phyloP scores from a whole-genome alignment of 768 basidiomycete genomes.

The Jaapia argillacea region DNA sequence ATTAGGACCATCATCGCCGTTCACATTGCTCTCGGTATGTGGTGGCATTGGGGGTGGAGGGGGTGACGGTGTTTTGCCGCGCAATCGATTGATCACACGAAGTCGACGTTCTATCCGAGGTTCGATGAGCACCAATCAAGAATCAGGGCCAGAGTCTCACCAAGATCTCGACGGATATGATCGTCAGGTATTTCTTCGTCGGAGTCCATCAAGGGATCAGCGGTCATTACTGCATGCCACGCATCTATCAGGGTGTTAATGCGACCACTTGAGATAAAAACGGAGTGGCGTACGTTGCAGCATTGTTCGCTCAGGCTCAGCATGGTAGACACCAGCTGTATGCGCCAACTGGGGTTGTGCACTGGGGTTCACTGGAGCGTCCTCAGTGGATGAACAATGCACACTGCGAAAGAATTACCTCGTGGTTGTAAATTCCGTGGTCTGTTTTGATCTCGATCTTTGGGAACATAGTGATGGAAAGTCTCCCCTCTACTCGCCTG shows the following conservation, averaged over 20 bases:
- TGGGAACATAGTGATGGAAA: constrained; percentile 13
- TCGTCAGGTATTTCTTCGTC: constrained; percentile 65
- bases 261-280: constrained; percentile 1
- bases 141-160: background rate
- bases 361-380: no score
- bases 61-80: constrained; percentile 40
- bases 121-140: background rate
- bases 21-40: background rate
- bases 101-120: constrained; percentile 14
- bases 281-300: constrained; percentile 27
- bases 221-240: constrained; percentile 53
- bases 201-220: constrained; percentile 62
- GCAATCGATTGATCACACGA: constrained; percentile 39
- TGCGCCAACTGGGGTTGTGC: no score
- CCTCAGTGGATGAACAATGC: no score
- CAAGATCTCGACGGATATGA: constrained; percentile 15
- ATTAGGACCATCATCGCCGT: background rate
- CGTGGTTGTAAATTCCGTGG: constrained; percentile 3
- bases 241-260: constrained; percentile 39
- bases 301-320: constrained; percentile 29
- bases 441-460: constrained; percentile 7
- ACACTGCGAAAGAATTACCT: constrained; percentile 7
- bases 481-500: constrained; percentile 10
- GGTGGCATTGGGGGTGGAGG: constrained; percentile 19
- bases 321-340: no score